phyloP scores from a whole-genome alignment of 2,329 filamentous ascomycete species.

The Cordyceps tenuipes region DNA sequence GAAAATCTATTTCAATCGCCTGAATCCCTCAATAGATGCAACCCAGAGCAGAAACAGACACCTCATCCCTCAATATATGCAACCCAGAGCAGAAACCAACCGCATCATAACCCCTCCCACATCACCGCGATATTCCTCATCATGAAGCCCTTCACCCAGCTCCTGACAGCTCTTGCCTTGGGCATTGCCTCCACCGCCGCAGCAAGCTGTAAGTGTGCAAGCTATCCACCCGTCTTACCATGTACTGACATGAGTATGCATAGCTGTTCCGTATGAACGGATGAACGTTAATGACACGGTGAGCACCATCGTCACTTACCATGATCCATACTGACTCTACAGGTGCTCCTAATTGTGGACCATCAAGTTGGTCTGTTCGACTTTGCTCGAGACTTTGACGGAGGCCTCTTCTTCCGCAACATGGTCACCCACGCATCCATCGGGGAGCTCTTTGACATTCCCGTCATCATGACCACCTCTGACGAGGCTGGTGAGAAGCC shows the following conservation, averaged over 20 bases:
- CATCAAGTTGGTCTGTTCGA: constrained; percentile 30
- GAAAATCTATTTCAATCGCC: too few relatives aligned
- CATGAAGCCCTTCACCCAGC: too few relatives aligned
- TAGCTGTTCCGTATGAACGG: background rate
- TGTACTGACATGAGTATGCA: background rate
- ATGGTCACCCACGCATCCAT: constrained; percentile 60
- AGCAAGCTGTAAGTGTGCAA: too few relatives aligned
- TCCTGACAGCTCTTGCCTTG: too few relatives aligned
- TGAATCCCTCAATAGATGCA: too few relatives aligned
- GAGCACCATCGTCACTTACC: background rate
- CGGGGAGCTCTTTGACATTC: constrained; percentile 57
- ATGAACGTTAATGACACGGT: background rate
- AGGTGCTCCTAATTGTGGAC: constrained; percentile 24
- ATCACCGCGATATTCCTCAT: too few relatives aligned
- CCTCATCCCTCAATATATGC: too few relatives aligned
- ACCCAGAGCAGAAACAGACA: too few relatives aligned
- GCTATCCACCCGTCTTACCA: background rate
- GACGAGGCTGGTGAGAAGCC: constrained; percentile 41
- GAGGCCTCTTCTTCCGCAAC: constrained; percentile 56
- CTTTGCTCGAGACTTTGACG: constrained; percentile 55
- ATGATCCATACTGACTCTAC: background rate
- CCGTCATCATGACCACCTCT: constrained; percentile 63
- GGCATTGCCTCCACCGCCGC: too few relatives aligned
- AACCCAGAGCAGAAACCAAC: too few relatives aligned
- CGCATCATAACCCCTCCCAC: too few relatives aligned